Base-by-base conservation (phyloP, 164 flowering plant genomes). In the Nymphaea thermarum region DNA sequence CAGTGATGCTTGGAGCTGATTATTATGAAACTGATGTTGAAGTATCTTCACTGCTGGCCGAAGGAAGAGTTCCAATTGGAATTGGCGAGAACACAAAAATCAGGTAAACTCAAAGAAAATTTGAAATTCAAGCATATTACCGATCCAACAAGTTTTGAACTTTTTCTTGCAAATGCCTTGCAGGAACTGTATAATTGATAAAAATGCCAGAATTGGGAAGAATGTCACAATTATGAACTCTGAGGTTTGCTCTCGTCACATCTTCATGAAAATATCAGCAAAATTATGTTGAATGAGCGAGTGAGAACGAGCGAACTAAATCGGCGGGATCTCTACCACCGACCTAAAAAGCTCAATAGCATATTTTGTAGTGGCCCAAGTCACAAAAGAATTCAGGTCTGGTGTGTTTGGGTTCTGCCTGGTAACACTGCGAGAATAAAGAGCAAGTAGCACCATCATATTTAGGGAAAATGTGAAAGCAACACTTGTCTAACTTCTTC, bases 1-100 rank as follows among this genome's bases (percentile, higher is more conserved):
- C 91, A 10, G 93, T 95, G 71, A 94, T 94, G 99, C 93, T 94
- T 62, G 97, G 99, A 5, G 99, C 96, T 61, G 96, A 90, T 77
- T 87, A 70, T 73, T 90, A 91, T 69, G 94, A 91, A 81, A 91
- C 96, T 12, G 90, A 84, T 6, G 79, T 71, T 17, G 98, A 94
- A 80, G 65, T 75, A 42, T 81, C 88, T 70, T 76, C 87, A 57
- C 73, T 84, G 66, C 66, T 86, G 42, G 88, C 99, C 6, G 93
- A 91, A 68, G 99, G 96, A 73, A 80, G 76, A 77, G 98, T 90
- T 71, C 99, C 99, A 2, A 70, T 84, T 68, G 98, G 98, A 63
- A 86, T 91, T 44, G 99, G 99, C 73, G 91, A 91, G 72, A 91
- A 88, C 70, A 80, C 96, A 71, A 84, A 75, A 78, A 88, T 90